Evolutionary conservation across 2,329 filamentous ascomycete species (phyloP).

Genomic region (Waltergamsia citrina): DNA sequence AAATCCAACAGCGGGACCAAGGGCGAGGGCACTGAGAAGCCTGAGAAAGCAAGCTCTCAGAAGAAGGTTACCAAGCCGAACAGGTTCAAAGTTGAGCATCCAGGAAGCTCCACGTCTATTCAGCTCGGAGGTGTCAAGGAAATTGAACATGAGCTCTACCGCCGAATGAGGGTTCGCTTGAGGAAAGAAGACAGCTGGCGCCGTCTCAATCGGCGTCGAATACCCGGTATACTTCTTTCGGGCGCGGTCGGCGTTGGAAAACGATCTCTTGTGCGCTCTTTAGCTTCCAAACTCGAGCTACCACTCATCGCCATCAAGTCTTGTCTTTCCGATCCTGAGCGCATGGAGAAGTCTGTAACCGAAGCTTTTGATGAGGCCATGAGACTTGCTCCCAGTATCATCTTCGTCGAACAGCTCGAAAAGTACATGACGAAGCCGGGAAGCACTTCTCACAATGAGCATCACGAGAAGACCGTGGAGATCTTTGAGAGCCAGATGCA

Average conservation of each 20-base stretch:
- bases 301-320: slow-evolving; percentile 53
- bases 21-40: slow-evolving; percentile 5
- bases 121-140: slow-evolving; percentile 20
- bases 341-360: slow-evolving; percentile 25
- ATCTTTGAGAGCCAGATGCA: slow-evolving; percentile 85
- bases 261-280: slow-evolving; percentile 64
- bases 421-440: slow-evolving; percentile 66
- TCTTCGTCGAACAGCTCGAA: slow-evolving; percentile 91
- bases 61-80: slow-evolving; percentile 20
- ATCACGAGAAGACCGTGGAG: slow-evolving; percentile 79
- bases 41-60: slow-evolving; percentile 12
- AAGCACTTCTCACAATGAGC: slow-evolving; percentile 75
- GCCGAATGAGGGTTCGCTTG: background rate
- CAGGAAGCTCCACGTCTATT: slow-evolving; percentile 8
- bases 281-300: slow-evolving; percentile 62
- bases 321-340: slow-evolving; percentile 27
- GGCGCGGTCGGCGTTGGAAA: slow-evolving; percentile 78
- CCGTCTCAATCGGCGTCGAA: slow-evolving; percentile 6
- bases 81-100: slow-evolving; percentile 19
- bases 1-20: slow-evolving; percentile 12
- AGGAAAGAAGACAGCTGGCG: background rate
- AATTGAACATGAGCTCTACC: slow-evolving; percentile 3
- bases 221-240: slow-evolving; percentile 58
- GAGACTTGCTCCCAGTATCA: slow-evolving; percentile 72
- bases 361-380: slow-evolving; percentile 65